These are phyloP conservation scores for Sclerotiophoma versabilis DNA, from an alignment of 2,329 filamentous ascomycete genomes.

Conservation along the genomic window DNA sequence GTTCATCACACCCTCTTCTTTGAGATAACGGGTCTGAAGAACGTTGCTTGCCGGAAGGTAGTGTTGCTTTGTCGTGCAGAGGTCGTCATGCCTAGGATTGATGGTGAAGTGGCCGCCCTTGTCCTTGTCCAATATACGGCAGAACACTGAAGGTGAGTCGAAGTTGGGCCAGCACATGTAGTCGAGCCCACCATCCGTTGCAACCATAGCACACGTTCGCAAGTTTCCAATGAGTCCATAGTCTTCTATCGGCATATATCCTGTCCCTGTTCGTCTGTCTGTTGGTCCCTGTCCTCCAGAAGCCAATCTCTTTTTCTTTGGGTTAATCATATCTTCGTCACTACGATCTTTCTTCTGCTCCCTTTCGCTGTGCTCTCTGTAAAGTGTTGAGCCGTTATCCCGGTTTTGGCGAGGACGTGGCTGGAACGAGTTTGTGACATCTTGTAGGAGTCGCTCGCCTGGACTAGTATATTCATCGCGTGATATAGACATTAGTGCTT, in stretches of 20 bases:
- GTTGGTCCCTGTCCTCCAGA: conserved; percentile 20
- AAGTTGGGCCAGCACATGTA: conserved; percentile 86
- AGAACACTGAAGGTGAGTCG: conserved; percentile 78
- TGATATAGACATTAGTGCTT: conserved; percentile 15
- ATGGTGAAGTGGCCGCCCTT: conserved; percentile 79
- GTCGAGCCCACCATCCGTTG: conserved; percentile 63
- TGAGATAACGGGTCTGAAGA: conserved; percentile 77
- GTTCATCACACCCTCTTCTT: conserved; percentile 76
- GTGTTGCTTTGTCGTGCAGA: conserved; percentile 76
- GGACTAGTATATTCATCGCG: conserved; percentile 3
- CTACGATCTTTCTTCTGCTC: neutral
- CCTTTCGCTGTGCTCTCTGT: conserved; percentile 14
- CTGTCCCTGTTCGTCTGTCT: conserved; percentile 32
- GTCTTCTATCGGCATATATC: conserved; percentile 61
- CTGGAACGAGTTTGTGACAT: conserved; percentile 20
- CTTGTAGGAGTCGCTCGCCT: conserved; percentile 18
- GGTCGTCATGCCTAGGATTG: conserved; percentile 54
- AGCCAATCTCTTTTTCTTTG: conserved; percentile 15
- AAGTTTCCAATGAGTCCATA: conserved; percentile 84
- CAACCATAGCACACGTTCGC: conserved; percentile 66
- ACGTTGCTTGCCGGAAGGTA: conserved; percentile 79
- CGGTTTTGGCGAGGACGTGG: conserved; percentile 9
- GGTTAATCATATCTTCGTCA: conserved; percentile 22
- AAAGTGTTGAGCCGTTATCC: conserved; percentile 19
- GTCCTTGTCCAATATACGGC: conserved; percentile 74